Base-by-base conservation (phyloP, 2,329 filamentous ascomycete genomes). In the Hypomyces perniciosus region DNA sequence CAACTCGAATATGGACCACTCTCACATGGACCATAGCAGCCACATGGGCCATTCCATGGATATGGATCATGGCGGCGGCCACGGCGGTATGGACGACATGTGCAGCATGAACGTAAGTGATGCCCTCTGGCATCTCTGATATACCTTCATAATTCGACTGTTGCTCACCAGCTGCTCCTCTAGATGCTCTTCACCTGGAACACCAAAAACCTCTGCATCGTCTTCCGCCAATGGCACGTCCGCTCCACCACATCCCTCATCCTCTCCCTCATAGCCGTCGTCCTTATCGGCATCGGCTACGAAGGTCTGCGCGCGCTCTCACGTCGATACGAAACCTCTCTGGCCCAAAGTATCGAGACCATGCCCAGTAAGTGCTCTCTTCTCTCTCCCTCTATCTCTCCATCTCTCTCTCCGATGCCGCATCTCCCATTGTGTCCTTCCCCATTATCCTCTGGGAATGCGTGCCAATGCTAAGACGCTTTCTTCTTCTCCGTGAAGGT, bases 171-270 rank as follows among this genome's bases (percentile, higher is more conserved):
- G 20, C 20, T 20, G 20, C 20, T 27, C 31, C 27, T 44, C 20
- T 60, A 96, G 90, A 97, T 96, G 92, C 83, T 97, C 59, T 99
- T 99, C 76, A 97, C 90, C 55, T 99, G 92, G 92, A 83, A 90
- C 68, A 92, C 91, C 3, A 81, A 78, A 51, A 87, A 97, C 72
- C 88, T 99, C 57, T 99, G 93, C 79, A 95, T 99, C 70, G 82
- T 99, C 69, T 99, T 97, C 77, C 80, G 79, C 61, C 83, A 85
- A 71, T 99, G 93, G 93, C 91, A 88, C 72, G 73, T 99, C 68
- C 84, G 79, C 55, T 84, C 85, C 54, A 84, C 84, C 3, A 63
- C 80, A 47, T 86, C 86, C 33, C 85, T 99, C 52, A 62, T 96
- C 67, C 68, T 90, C 63, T 96, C 92, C 29, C 84, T 99, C 54